Conservation (phyloP, 352 stramenopile genomes). For the Phytophthora idaei region DNA sequence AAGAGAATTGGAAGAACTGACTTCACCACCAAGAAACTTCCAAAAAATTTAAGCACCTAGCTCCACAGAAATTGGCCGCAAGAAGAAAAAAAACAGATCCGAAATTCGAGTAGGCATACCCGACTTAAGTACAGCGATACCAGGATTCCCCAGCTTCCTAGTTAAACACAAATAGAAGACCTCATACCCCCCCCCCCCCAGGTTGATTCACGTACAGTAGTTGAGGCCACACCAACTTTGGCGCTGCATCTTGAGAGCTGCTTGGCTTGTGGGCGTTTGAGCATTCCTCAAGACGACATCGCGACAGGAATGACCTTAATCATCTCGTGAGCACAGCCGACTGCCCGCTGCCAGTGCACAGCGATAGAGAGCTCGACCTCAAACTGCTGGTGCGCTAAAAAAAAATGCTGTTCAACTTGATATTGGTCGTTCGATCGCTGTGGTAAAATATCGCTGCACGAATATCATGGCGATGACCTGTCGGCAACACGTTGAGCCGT, state of each 20-base stretch:
- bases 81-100: too few relatives aligned
- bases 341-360: not conserved
- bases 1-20: too few relatives aligned
- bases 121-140: too few relatives aligned
- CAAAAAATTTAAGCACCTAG: too few relatives aligned
- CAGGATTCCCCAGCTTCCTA: too few relatives aligned
- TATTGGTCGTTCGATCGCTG: constrained; percentile 10
- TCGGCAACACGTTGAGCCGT: not conserved
- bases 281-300: not conserved
- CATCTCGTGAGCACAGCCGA: not conserved
- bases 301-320: not conserved
- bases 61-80: too few relatives aligned
- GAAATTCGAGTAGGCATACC: too few relatives aligned
- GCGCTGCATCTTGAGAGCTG: constrained; percentile 14
- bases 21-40: too few relatives aligned
- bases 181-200: too few relatives aligned
- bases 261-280: constrained; percentile 2
- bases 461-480: constrained; percentile 2
- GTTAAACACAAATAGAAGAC: too few relatives aligned
- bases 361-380: constrained; percentile 1
- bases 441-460: constrained; percentile 19
- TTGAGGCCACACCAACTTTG: not conserved
- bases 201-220: too few relatives aligned
- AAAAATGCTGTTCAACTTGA: constrained; percentile 7
- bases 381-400: constrained; percentile 4